These are phyloP conservation scores for Pseudohalonectria lignicola DNA, from an alignment of 2,329 filamentous ascomycete genomes.

Conservation along the genomic window DNA sequence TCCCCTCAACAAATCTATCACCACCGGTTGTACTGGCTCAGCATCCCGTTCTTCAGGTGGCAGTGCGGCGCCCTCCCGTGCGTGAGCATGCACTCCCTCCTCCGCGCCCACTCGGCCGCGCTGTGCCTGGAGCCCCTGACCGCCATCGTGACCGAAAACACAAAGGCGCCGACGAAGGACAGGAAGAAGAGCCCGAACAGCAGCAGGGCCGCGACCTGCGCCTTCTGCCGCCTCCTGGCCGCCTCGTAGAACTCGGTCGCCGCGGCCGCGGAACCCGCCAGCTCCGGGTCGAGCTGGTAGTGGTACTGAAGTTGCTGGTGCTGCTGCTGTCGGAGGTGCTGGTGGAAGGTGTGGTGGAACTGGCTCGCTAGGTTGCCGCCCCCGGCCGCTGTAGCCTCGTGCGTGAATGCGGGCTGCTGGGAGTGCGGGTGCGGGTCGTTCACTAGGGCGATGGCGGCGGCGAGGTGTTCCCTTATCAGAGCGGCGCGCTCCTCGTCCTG, in stretches of 20 bases:
- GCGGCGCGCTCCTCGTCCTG: background rate
- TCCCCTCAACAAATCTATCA: too few relatives aligned
- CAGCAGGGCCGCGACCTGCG: background rate
- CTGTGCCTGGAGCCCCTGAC: background rate
- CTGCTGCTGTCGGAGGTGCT: too few relatives aligned
- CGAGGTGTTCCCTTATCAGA: conserved; percentile 1
- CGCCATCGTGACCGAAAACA: background rate
- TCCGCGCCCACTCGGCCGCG: background rate
- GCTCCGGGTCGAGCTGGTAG: conserved; percentile 1
- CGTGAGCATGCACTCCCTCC: background rate
- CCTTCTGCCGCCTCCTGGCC: conserved; percentile 1
- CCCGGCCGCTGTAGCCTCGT: too few relatives aligned
- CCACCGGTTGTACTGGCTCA: background rate
- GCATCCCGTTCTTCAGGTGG: too few relatives aligned
- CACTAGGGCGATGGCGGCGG: background rate
- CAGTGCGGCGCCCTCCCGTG: conserved; percentile 1
- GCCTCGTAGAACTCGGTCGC: conserved; percentile 3
- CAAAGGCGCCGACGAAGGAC: background rate
- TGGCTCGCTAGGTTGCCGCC: too few relatives aligned
- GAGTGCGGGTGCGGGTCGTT: background rate
- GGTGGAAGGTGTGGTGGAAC: too few relatives aligned
- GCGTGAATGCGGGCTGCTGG: background rate
- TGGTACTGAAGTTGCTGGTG: background rate
- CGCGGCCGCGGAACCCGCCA: background rate
- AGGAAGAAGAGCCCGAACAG: background rate